Base-by-base conservation (phyloP, 257 asterid species). In the Verbascum thapsus region DNA sequence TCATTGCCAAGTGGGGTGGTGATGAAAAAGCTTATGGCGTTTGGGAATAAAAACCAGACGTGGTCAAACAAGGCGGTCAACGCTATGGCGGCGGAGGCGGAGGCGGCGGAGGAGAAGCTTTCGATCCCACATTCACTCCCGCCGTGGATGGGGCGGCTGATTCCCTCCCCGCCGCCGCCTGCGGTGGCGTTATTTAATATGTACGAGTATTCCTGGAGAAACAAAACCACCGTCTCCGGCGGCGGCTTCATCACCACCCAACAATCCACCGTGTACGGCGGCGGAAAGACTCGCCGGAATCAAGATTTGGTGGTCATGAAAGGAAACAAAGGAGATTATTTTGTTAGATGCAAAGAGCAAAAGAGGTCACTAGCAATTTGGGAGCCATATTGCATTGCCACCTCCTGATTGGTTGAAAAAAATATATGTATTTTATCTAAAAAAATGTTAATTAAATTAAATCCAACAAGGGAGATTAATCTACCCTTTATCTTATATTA, bases 371-470 rank as follows among this genome's bases (percentile, higher is more conserved):
- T 74, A 18, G 1, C 63, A 58, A 61, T 75, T 26, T 76, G 89
- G 84, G 85, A 80, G 80, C 86, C 95, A 32, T 45, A 72, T 55
- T 88, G 98, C 88, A 80, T 91, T 67, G 91, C 94, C 60, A 83
- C 98, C 18, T 85, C 84, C 62, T 81, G 65, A 84, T 53, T 48
- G 40, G 17, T 43, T 41, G 23, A 15, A 51, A 35, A 48, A 37
- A 10, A 10, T 42, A 9, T 4, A 53, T 45, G 0, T 13, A 7
- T 35, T n/a, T 30, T 49, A 63, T 44, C 42, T 34, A 51, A 41
- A 41, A 61, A 19, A 47, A 4, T 63, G 70, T 67, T 68, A 62
- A 48, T 73, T 55, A 17, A 56, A 47, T 53, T 35, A n/a, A 58
- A 55, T 53, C 32, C 59, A 34, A 20, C 18, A 17, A 56, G 61